phyloP scores from a whole-genome alignment of 1,284 basidiomycete species.

The Fomitopsis palustris region DNA sequence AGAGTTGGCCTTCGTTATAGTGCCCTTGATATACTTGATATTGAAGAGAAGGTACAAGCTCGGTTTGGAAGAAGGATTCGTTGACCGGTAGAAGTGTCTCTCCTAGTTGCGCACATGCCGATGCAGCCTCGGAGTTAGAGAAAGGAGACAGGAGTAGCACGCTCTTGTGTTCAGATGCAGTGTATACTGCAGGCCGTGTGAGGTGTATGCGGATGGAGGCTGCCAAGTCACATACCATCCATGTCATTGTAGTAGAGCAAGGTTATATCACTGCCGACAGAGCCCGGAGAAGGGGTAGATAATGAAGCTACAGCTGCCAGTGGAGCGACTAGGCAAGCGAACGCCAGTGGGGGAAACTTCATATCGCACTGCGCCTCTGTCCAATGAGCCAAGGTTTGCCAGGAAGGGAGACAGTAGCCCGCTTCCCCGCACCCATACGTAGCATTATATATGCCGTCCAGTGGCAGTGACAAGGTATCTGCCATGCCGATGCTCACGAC shows the following conservation, averaged over 20 bases:
- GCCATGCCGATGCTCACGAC: background rate
- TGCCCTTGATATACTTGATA: conserved; percentile 23
- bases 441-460: background rate
- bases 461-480: background rate
- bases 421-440: background rate
- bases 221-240: conserved; percentile 14
- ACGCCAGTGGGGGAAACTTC: conserved; percentile 1
- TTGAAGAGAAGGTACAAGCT: conserved; percentile 22
- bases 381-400: background rate
- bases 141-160: conserved; percentile 20
- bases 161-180: conserved; percentile 19
- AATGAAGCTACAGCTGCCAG: conserved; percentile 9
- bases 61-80: conserved; percentile 22
- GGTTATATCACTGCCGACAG: conserved; percentile 18
- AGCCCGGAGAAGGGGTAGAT: conserved; percentile 12
- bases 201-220: background rate
- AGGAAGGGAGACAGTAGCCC: background rate
- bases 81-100: conserved; percentile 26
- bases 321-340: conserved; percentile 5
- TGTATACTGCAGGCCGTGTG: conserved; percentile 13
- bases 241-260: conserved; percentile 29
- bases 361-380: background rate
- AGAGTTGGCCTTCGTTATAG: conserved; percentile 19
- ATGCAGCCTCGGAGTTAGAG: conserved; percentile 14
- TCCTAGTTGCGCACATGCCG: conserved; percentile 19